Evolutionary conservation across 345 rosid genomes (phyloP), one percentile per base, ranked within the genome.

Genomic region (Iberis pinnata): DNA sequence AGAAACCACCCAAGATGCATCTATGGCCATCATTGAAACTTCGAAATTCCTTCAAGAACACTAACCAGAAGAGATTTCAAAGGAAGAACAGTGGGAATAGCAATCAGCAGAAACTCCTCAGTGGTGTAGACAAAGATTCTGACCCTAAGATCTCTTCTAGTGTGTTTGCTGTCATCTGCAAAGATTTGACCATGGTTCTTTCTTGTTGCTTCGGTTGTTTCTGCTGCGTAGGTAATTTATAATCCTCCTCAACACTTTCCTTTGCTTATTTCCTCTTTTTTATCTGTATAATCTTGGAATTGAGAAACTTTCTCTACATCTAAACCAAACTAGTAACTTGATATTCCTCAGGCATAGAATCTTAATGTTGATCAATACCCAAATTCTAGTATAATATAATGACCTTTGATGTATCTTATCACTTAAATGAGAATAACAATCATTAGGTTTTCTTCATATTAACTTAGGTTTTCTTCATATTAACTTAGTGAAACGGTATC

Each of bases 1-100:
- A 17, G 41, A 4, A 24, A 13, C n/a, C n/a, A n/a, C n/a, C 4
- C 25, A 9, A 59, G 55, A 67, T 67, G 71, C 71, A 67, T 67
- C 49, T 67, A n/a, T 67, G 71, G 71, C 71, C 71, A 31, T 59
- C 71, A 4, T 22, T 67, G 56, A 67, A 67, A 39, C 60, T 67
- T 45, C 19, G 65, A 37, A 58, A 59, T 12, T 66, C 71, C 2
- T 66, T 67, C 71, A 67, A 67, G 71, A 39, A 55, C 32, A 36
- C 16, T 58, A 58, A 38, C 49, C 12, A n/a, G 24, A 59, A 52
- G 43, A 59, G 26, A n/a, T 51, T 44, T 27, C 64, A 44, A 26
- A 65, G 59, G 45, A 42, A 9, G 4, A 20, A 32, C 49, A 64
- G 50, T 12, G 54, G 39, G 29, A 43, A 65, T 52, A 67, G 71